These are phyloP conservation scores for Croton setiger DNA, from an alignment of 441 rosid genomes.

Conservation along the genomic window DNA sequence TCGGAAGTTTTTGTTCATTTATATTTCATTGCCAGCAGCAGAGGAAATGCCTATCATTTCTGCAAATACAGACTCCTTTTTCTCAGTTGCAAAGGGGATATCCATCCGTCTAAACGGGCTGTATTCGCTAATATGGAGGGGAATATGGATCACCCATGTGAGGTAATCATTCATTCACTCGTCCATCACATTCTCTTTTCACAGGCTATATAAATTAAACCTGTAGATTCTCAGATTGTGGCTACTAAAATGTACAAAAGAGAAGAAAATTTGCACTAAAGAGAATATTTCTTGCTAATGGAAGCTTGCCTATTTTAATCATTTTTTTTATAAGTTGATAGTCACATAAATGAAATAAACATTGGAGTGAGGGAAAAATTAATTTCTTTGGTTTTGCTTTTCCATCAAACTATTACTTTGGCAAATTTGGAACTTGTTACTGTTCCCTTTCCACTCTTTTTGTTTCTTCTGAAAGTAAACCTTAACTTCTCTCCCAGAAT, in stretches of 20 bases:
- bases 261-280: not conserved
- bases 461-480: too few species aligned
- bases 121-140: not conserved
- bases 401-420: too few species aligned
- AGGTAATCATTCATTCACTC: slow-evolving; percentile 9
- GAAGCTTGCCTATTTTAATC: not conserved
- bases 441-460: too few species aligned
- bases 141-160: not conserved
- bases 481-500: too few species aligned
- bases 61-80: not conserved
- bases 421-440: too few species aligned
- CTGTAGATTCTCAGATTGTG: too few species aligned
- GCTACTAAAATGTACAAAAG: not conserved
- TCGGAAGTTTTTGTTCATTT: not conserved
- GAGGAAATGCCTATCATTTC: not conserved
- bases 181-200: slow-evolving; percentile 10
- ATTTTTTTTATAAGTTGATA: too few species aligned
- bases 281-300: not conserved
- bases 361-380: not conserved
- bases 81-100: not conserved
- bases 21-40: not conserved
- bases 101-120: not conserved
- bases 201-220: not conserved
- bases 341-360: too few species aligned
- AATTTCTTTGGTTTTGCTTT: too few species aligned